phyloP scores from a whole-genome alignment of 2,329 filamentous ascomycete genomes.

The Trichoderma lentiforme region DNA sequence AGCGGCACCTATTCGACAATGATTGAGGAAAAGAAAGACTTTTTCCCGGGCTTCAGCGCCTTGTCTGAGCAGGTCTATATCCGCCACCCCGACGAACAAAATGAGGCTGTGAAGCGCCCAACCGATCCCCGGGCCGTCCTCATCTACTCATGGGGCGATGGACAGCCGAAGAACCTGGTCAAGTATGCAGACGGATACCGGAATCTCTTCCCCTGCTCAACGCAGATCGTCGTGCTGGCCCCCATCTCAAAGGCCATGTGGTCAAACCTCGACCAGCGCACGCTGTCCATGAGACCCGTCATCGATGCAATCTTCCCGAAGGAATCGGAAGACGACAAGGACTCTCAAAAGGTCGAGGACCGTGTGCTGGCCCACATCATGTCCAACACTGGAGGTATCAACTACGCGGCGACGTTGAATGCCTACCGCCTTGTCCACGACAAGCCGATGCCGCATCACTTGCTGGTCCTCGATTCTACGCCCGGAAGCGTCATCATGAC shows the following conservation, averaged over 20 bases:
- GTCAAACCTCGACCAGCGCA: slow-evolving; percentile 41
- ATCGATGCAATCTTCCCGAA: slow-evolving; percentile 37
- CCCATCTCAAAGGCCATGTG: slow-evolving; percentile 47
- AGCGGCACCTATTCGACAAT: neutral
- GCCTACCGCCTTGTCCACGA: slow-evolving; percentile 41
- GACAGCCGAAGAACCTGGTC: slow-evolving; percentile 49
- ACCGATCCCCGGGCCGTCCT: slow-evolving; percentile 45
- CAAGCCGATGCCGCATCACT: slow-evolving; percentile 43
- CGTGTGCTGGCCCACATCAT: slow-evolving; percentile 50
- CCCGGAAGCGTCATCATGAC: slow-evolving; percentile 46
- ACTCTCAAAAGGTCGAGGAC: slow-evolving; percentile 20
- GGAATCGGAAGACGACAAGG: slow-evolving; percentile 23
- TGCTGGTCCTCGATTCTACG: slow-evolving; percentile 52
- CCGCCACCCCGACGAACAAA: slow-evolving; percentile 30
- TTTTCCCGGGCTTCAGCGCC: slow-evolving; percentile 44
- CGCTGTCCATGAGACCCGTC: slow-evolving; percentile 44
- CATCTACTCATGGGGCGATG: slow-evolving; percentile 58
- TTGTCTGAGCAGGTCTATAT: slow-evolving; percentile 48
- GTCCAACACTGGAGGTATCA: slow-evolving; percentile 58
- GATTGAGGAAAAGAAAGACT: slow-evolving; percentile 8
- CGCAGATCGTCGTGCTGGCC: slow-evolving; percentile 50
- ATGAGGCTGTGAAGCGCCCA: slow-evolving; percentile 21
- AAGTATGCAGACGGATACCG: slow-evolving; percentile 55
- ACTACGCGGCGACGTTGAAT: slow-evolving; percentile 47
- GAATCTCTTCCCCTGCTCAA: slow-evolving; percentile 47